A percentile compares a stretch with the other conserved stretches of the same genome.
phyloP scores from a whole-genome alignment of 495 filamentous ascomycete genomes.

The Chaetomium cochliodes region DNA sequence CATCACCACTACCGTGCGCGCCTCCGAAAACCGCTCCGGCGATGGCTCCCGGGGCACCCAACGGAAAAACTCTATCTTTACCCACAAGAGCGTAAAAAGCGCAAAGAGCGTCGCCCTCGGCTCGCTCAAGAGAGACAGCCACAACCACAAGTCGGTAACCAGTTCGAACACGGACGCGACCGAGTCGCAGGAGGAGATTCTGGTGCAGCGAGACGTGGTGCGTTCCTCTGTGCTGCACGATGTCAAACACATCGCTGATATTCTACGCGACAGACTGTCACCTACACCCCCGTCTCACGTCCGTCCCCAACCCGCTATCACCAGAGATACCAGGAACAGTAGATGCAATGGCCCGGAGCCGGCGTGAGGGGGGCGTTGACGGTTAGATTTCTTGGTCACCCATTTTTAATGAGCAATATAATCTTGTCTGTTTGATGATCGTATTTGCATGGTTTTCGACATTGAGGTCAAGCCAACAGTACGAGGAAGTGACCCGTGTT shows the following conservation, averaged over 20 bases:
- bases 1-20: constrained; percentile 53
- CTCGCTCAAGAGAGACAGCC: constrained; percentile 5
- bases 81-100: constrained; percentile 5
- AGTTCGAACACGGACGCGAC: neutral
- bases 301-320: constrained; percentile 9
- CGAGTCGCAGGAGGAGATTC: constrained; percentile 26
- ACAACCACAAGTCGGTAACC: neutral
- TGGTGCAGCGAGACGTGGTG: constrained; percentile 22
- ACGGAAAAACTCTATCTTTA: constrained; percentile 17
- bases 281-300: constrained; percentile 9
- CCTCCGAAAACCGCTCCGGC: constrained; percentile 19
- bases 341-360: neutral
- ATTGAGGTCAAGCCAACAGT: neutral
- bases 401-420: neutral
- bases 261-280: constrained; percentile 10
- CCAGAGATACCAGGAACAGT: constrained; percentile 10
- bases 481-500: neutral
- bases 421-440: neutral
- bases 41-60: constrained; percentile 20
- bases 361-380: neutral
- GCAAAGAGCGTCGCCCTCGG: constrained; percentile 14
- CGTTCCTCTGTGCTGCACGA: neutral
- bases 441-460: neutral
- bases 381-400: constrained; percentile 11
- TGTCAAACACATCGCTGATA: neutral